Evolutionary conservation across 495 filamentous ascomycete species (phyloP), one percentile per base, ranked within the genome.

Genomic region (Penicillium malachiteum): DNA sequence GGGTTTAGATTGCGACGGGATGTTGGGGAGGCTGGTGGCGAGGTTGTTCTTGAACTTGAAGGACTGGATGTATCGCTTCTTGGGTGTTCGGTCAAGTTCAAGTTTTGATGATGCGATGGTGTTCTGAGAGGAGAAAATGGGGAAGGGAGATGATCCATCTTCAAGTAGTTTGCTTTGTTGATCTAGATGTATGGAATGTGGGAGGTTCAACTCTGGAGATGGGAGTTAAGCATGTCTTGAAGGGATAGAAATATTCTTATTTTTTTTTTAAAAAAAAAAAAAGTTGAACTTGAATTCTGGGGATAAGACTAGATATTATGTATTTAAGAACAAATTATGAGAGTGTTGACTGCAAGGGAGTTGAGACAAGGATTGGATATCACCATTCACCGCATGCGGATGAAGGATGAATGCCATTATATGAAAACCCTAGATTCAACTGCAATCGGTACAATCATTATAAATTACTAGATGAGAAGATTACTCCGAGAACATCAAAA

Each of bases 21-120:
- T n/a, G 62, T 60, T 50, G 65, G 65, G 2, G 62, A 65, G 3
- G 56, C 43, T 5, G 65, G 62, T 38, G 65, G 62, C 17, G 65
- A 67, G 17, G 51, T 67, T 7, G 64, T 61, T 33, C 56, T 40
- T 35, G 59, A 67, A 17, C 58, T 64, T 10, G 64, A 54, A 7
- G 56, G 37, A 31, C 47, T 62, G 31, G 65, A 64, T 31, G 48
- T 46, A 11, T 59, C 64, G 54, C 62, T 64, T 35, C 50, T 30
- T 44, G 59, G 52, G 5, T 9, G 42, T 9, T 35, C 45, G 40
- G 45, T 35, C 7, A 44, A 2, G 21, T 26, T 26, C 21, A 26
- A 4, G 21, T 26, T 26, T 26, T 26, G 21, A 26, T 26, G 21
- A n/a, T n/a, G n/a, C n/a, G n/a, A n/a, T 26, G 21, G 21, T 26